A percentile compares a stretch with the other conserved stretches of the same genome.
Evolutionary conservation across 1,139 yeast species (phyloP).

Genomic region (Meyerozyma carpophila): DNA sequence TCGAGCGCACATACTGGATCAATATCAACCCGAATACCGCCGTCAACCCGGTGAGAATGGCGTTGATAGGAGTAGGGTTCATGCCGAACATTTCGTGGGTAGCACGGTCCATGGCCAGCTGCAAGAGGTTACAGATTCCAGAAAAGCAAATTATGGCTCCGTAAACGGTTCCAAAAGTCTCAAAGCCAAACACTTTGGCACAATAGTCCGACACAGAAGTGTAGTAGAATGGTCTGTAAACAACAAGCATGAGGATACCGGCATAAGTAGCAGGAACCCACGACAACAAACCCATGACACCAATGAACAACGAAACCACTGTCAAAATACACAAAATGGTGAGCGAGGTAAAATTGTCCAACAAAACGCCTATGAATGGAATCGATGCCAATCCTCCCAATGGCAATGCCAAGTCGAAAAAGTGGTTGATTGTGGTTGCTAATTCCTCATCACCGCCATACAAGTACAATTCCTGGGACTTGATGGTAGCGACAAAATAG

Average conservation of each 20-base stretch:
- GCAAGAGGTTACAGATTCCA: conserved; percentile 74
- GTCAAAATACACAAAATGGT: conserved; percentile 51
- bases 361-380: conserved; percentile 78
- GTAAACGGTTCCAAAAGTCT: conserved; percentile 87
- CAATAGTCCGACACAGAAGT: conserved; percentile 88
- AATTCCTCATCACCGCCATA: conserved; percentile 43
- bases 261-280: conserved; percentile 47
- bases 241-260: conserved; percentile 68
- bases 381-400: conserved; percentile 80
- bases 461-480: conserved; percentile 70
- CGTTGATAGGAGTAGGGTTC: conserved; percentile 78
- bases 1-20: conserved; percentile 48
- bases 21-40: conserved; percentile 49
- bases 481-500: conserved; percentile 84
- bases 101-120: conserved; percentile 59
- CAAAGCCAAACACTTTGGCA: conserved; percentile 90
- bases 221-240: conserved; percentile 86
- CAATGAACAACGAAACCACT: conserved; percentile 53
- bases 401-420: conserved; percentile 82
- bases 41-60: conserved; percentile 47
- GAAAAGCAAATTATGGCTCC: conserved; percentile 80
- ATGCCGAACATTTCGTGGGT: conserved; percentile 64
- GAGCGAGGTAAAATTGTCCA: conserved; percentile 69
- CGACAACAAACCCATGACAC: conserved; percentile 60
- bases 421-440: conserved; percentile 60